Percentiles rank a stretch among this genome's conserved stretches.
Evolutionary conservation across 352 stramenopile genomes (phyloP).

Genomic region (Blastocystis sp.): DNA sequence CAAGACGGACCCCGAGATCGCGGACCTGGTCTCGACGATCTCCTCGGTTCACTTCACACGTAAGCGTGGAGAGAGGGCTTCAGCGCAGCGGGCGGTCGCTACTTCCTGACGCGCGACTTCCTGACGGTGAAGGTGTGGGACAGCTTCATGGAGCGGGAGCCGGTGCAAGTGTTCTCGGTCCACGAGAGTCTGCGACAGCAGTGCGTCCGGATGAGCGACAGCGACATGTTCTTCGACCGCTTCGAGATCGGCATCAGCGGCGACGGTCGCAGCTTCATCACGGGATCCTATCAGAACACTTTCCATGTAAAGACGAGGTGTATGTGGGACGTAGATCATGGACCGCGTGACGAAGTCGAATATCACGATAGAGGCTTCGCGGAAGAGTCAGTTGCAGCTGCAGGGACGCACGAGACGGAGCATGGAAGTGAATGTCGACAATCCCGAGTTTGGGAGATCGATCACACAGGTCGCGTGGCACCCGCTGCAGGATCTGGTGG

Average conservation of each 20-base stretch:
- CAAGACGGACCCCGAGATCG: slow-evolving; percentile 67
- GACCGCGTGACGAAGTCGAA: slow-evolving; percentile 17
- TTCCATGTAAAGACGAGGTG: slow-evolving; percentile 73
- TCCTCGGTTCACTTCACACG: slow-evolving; percentile 82
- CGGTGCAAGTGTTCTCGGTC: slow-evolving; percentile 80
- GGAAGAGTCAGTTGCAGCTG: neutral
- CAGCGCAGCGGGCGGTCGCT: slow-evolving; percentile 69
- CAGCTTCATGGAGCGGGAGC: slow-evolving; percentile 80
- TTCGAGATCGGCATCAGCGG: slow-evolving; percentile 81
- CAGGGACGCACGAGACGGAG: neutral
- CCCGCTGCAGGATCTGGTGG: slow-evolving; percentile 63
- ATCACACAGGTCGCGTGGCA: slow-evolving; percentile 67
- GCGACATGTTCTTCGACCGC: slow-evolving; percentile 91
- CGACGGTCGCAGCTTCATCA: slow-evolving; percentile 80
- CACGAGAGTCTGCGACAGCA: slow-evolving; percentile 78
- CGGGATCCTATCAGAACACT: slow-evolving; percentile 82
- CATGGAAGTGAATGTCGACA: neutral
- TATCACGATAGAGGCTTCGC: neutral
- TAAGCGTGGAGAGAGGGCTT: neutral
- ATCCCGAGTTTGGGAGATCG: slow-evolving; percentile 64
- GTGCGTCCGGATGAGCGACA: slow-evolving; percentile 81
- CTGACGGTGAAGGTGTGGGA: slow-evolving; percentile 89
- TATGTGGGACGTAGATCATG: slow-evolving; percentile 4
- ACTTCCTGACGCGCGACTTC: slow-evolving; percentile 85
- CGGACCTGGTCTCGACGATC: slow-evolving; percentile 85